phyloP scores from a whole-genome alignment of 306 rosid genomes.

The cucumber (Cucumis sativus) region Cucumber_9930_V3 NC_026661.2:12285001-12285500 shows the following conservation, averaged over 20 bases:
- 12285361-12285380: slow-evolving; percentile 3
- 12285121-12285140: background rate
- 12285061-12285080: background rate
- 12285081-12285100: background rate
- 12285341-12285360: slow-evolving; percentile 7
- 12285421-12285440: background rate
- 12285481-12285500: too few species aligned
- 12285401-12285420: slow-evolving; percentile 2
- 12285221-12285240: background rate
- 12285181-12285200: background rate
- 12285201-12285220: background rate
- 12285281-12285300: background rate
- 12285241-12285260: background rate
- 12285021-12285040: background rate
- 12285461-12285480: too few species aligned
- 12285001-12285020: background rate
- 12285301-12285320: background rate
- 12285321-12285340: background rate
- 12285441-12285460: background rate
- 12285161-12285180: background rate
- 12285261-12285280: background rate
- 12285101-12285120: background rate
- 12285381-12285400: background rate
- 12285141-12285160: background rate
- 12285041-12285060: background rate